Conservation (phyloP, 306 rosid genomes). For the Fagus sylvatica region DNA sequence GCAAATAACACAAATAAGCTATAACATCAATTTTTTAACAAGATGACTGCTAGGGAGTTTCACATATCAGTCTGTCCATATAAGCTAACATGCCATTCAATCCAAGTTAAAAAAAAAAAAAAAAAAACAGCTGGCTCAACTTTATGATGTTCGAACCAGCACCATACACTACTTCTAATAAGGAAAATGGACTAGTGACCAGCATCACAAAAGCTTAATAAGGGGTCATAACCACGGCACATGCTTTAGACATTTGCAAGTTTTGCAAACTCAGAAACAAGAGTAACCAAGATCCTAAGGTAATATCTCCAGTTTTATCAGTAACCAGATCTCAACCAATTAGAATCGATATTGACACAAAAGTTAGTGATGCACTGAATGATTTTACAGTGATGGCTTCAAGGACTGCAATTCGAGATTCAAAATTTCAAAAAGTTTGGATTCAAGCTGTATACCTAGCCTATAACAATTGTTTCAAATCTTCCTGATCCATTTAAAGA, state of each 20-base stretch:
- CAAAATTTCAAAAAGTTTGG: background rate
- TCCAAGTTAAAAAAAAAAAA: background rate
- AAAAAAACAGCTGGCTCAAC: background rate
- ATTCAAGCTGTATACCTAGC: background rate
- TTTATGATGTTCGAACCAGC: background rate
- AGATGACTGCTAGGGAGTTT: background rate
- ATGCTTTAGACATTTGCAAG: background rate
- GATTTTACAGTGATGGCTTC: background rate
- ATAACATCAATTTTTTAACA: background rate
- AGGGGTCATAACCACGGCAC: background rate
- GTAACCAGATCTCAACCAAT: background rate
- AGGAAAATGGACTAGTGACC: background rate
- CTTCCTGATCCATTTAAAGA: background rate
- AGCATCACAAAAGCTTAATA: slow-evolving; percentile 2
- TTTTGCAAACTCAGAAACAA: background rate
- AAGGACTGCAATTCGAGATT: background rate
- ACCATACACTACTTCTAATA: background rate
- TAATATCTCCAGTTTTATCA: background rate
- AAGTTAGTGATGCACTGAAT: background rate
- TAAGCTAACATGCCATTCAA: background rate
- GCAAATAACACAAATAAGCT: background rate
- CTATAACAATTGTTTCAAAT: background rate
- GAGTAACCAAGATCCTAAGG: background rate
- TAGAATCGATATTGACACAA: background rate
- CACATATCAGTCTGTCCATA: background rate